phyloP scores from a whole-genome alignment of 345 rosid species.

The Ceriops zippeliana region DNA sequence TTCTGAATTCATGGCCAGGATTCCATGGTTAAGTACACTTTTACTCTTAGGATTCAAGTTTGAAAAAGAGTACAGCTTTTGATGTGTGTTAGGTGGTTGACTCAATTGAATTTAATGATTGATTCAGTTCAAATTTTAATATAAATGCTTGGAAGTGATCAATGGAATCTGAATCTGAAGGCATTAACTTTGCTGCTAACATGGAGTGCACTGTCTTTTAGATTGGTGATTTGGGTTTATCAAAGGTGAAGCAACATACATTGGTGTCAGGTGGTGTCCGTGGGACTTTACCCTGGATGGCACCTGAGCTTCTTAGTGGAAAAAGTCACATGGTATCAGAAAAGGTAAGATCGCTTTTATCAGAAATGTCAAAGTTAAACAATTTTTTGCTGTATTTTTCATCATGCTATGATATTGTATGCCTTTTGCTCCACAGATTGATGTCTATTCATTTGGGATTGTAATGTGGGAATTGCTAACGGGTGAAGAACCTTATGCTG shows the following conservation, averaged over 20 bases:
- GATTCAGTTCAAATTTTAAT: neutral
- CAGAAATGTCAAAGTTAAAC: neutral
- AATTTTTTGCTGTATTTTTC: neutral
- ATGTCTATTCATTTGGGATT: constrained; percentile 95
- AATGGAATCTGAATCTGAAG: neutral
- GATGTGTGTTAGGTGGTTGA: constrained; percentile 4
- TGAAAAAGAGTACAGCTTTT: constrained; percentile 7
- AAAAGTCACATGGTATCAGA: constrained; percentile 97
- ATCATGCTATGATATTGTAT: constrained; percentile 1
- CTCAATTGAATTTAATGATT: neutral
- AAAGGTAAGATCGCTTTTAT: constrained; percentile 50
- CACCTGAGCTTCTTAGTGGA: constrained; percentile 97
- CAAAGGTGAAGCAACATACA: constrained; percentile 94
- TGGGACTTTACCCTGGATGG: constrained; percentile 99
- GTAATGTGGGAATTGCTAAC: constrained; percentile 99
- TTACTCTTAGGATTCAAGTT: neutral
- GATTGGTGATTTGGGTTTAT: constrained; percentile 97
- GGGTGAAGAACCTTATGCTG: constrained; percentile 92
- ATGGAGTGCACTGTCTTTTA: constrained; percentile 23
- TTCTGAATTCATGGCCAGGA: constrained; percentile 16
- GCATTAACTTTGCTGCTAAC: constrained; percentile 13
- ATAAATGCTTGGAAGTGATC: neutral
- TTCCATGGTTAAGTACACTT: neutral
- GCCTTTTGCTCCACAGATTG: constrained; percentile 50
- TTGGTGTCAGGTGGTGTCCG: constrained; percentile 98